These are phyloP conservation scores for Lactarius hengduanensis DNA, from an alignment of 768 basidiomycete genomes.

Conservation along the genomic window DNA sequence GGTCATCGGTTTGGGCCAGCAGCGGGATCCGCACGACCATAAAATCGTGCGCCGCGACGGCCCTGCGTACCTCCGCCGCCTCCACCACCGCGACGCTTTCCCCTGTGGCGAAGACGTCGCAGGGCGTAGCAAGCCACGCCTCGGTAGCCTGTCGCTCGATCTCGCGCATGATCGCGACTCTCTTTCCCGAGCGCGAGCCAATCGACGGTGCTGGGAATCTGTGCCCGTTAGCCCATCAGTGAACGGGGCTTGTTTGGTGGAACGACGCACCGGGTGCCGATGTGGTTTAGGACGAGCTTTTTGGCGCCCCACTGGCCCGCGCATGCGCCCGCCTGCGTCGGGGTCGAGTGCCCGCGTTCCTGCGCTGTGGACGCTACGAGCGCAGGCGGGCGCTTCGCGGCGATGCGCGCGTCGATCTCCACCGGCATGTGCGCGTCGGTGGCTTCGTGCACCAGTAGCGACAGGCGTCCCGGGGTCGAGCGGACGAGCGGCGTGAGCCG, in stretches of 20 bases:
- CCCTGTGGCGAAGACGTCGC: conserved; percentile 5
- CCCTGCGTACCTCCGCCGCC: conserved; percentile 6
- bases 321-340: conserved; percentile 74
- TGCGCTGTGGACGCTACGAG: conserved; percentile 41
- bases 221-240: background rate
- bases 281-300: conserved; percentile 72
- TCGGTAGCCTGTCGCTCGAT: conserved; percentile 61
- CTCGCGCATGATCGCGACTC: conserved; percentile 52
- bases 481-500: conserved; percentile 51
- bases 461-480: conserved; percentile 31
- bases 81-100: background rate
- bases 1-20: background rate
- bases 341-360: conserved; percentile 75
- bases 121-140: conserved; percentile 47
- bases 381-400: conserved; percentile 40
- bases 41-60: conserved; percentile 31
- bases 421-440: conserved; percentile 71
- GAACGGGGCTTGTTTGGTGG: background rate
- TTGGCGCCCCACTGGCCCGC: conserved; percentile 60
- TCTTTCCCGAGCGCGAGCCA: conserved; percentile 34
- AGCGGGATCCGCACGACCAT: conserved; percentile 17
- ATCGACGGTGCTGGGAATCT: conserved; percentile 54
- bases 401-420: conserved; percentile 49
- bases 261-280: conserved; percentile 57
- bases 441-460: conserved; percentile 83